These are phyloP conservation scores for Paraurostyla sp. DNA, from an alignment of 73 alveolate genomes.

Conservation along the genomic window DNA sequence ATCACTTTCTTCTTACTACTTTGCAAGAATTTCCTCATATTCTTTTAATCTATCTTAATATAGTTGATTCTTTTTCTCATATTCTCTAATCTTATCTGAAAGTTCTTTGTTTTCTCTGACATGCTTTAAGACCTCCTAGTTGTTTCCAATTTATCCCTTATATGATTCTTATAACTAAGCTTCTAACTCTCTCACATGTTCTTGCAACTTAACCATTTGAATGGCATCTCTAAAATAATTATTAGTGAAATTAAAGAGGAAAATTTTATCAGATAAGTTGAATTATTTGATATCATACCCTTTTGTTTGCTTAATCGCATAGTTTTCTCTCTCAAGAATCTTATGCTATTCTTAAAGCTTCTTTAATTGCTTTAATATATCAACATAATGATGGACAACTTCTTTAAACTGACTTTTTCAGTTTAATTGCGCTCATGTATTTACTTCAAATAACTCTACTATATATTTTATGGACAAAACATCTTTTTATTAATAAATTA, in stretches of 20 bases:
- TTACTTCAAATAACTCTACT: background rate
- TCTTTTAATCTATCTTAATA: constrained; percentile 45
- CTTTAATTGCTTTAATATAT: background rate
- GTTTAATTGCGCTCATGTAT: background rate
- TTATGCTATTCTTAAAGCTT: background rate
- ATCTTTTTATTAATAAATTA: too few species aligned
- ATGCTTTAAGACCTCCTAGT: constrained; percentile 2
- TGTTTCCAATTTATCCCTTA: constrained; percentile 12
- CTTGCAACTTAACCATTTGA: constrained; percentile 52
- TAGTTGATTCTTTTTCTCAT: constrained; percentile 16
- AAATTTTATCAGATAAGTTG: too few species aligned
- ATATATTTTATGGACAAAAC: too few species aligned
- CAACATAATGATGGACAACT: constrained; percentile 35
- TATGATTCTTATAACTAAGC: background rate
- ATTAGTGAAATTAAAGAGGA: background rate
- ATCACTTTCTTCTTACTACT: constrained; percentile 22
- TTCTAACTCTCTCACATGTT: constrained; percentile 33
- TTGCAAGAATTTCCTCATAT: constrained; percentile 9
- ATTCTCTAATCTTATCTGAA: constrained; percentile 32
- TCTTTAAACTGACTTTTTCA: constrained; percentile 29
- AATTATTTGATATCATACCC: constrained; percentile 3
- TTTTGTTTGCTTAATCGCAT: constrained; percentile 27
- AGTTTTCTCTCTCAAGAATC: constrained; percentile 18
- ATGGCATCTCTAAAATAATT: constrained; percentile 34
- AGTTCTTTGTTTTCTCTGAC: constrained; percentile 36